phyloP scores from a whole-genome alignment of 768 basidiomycete species.

The Leccinum broughii region DNA sequence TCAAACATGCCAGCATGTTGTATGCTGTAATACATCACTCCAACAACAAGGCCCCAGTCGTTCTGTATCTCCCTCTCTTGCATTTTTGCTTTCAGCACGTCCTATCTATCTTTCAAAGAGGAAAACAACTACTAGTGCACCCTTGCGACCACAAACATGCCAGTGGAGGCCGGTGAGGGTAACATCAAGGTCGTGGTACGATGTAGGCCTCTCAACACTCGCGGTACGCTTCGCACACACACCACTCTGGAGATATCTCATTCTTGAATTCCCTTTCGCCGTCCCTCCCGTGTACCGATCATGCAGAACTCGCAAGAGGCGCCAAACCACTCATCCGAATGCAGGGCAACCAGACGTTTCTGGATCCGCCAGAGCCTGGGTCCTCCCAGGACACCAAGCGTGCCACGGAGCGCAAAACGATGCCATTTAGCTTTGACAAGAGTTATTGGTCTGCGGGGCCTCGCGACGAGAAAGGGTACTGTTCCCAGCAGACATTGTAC shows the following conservation, averaged over 20 bases:
- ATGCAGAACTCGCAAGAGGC: conserved; percentile 84
- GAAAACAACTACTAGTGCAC: conserved; percentile 13
- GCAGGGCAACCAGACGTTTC: conserved; percentile 89
- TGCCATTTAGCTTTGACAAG: conserved; percentile 95
- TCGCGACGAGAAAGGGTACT: conserved; percentile 86
- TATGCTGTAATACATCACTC: conserved; percentile 8
- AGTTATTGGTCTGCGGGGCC: conserved; percentile 96
- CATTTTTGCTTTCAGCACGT: conserved; percentile 9
- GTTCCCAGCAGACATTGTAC: conserved; percentile 92
- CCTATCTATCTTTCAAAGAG: conserved; percentile 14
- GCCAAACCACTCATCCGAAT: conserved; percentile 94
- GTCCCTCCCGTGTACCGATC: conserved; percentile 6
- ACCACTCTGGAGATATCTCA: conserved; percentile 2
- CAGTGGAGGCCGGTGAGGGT: conserved; percentile 73
- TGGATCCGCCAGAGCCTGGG: conserved; percentile 85
- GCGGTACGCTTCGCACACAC: conserved; percentile 58
- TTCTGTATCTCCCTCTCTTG: conserved; percentile 6
- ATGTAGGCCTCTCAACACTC: conserved; percentile 94
- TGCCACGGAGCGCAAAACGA: conserved; percentile 86
- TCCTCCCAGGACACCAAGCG: conserved; percentile 70
- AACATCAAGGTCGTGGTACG: conserved; percentile 93
- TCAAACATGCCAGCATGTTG: conserved; percentile 12
- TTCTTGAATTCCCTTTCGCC: background rate
- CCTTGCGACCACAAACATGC: conserved; percentile 43
- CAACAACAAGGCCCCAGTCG: conserved; percentile 3